Percentiles rank a stretch among this genome's conserved stretches.
Evolutionary conservation across 139 green algal species (phyloP).

Genomic region (Chlamydomonas eustigma): DNA sequence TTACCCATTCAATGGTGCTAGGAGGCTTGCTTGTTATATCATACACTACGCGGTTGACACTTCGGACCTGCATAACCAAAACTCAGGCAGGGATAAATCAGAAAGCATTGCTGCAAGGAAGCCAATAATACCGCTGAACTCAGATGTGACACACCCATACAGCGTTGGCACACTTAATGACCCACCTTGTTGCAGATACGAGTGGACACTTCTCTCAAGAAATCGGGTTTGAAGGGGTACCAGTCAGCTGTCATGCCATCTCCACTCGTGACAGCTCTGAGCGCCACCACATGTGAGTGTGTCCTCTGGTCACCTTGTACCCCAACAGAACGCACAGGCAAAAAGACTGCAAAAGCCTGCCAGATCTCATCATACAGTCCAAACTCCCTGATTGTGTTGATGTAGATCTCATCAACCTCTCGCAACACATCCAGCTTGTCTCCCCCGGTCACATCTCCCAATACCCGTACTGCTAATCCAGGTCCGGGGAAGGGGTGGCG

Average conservation of each 20-base stretch:
- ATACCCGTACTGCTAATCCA: slow-evolving; percentile 92
- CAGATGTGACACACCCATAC: no score
- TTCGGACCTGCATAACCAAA: slow-evolving; percentile 47
- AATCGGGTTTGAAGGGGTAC: slow-evolving; percentile 91
- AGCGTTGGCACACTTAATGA: no score
- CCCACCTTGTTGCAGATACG: slow-evolving; percentile 93
- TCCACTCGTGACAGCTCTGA: slow-evolving; percentile 79
- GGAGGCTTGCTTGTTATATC: slow-evolving; percentile 98
- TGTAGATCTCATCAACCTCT: slow-evolving; percentile 95
- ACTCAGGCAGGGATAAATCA: slow-evolving; percentile 7
- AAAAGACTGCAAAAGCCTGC: slow-evolving; percentile 98
- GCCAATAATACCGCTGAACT: no score
- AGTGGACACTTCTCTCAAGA: slow-evolving; percentile 83
- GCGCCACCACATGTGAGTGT: slow-evolving; percentile 89
- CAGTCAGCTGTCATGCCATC: slow-evolving; percentile 99
- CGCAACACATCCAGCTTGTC: slow-evolving; percentile 65
- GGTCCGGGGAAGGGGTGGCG: slow-evolving; percentile 96
- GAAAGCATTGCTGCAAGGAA: no score
- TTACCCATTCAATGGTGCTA: slow-evolving; percentile 95
- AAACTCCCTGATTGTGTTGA: slow-evolving; percentile 87
- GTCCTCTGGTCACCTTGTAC: slow-evolving; percentile 94
- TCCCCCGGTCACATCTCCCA: slow-evolving; percentile 90
- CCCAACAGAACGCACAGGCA: slow-evolving; percentile 81
- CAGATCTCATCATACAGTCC: slow-evolving; percentile 99
- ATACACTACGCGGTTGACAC: slow-evolving; percentile 96